phyloP scores from a whole-genome alignment of 2,329 filamentous ascomycete genomes.

The Xylaria hypoxylon region DNA sequence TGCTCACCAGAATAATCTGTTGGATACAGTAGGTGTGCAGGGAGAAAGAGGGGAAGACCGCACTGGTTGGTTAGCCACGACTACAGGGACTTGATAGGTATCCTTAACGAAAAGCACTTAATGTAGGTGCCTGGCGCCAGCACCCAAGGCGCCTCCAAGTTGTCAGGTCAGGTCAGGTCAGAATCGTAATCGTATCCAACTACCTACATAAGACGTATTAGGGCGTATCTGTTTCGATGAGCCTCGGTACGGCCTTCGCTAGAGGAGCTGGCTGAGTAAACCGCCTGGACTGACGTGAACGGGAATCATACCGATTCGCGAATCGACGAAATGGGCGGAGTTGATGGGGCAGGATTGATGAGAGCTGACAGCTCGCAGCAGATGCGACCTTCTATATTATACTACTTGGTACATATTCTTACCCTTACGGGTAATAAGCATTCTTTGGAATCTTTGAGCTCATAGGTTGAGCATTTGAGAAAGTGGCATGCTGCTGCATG shows the following conservation, averaged over 20 bases:
- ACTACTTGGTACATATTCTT: background rate
- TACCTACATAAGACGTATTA: background rate
- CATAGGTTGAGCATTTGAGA: constrained; percentile 19
- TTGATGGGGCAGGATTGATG: constrained; percentile 5
- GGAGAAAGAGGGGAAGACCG: constrained; percentile 1
- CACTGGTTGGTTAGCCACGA: background rate
- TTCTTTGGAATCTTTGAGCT: constrained; percentile 15
- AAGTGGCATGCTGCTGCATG: constrained; percentile 10
- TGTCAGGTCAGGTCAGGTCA: constrained; percentile 2
- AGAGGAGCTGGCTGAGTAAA: constrained; percentile 13
- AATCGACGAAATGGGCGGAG: constrained; percentile 23
- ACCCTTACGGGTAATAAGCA: background rate
- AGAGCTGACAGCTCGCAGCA: constrained; percentile 32
- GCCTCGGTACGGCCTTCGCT: constrained; percentile 14
- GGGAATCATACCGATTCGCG: constrained; percentile 38
- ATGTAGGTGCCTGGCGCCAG: constrained; percentile 16
- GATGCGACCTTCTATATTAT: constrained; percentile 25
- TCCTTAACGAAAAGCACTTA: background rate
- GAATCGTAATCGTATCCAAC: constrained; percentile 10
- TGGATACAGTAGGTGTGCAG: background rate
- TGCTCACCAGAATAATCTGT: constrained; percentile 1
- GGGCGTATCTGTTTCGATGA: constrained; percentile 3
- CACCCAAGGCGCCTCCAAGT: constrained; percentile 8
- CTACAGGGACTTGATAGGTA: background rate
- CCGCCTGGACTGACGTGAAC: constrained; percentile 1